phyloP scores from a whole-genome alignment of 768 basidiomycete species.

The Calocera viscosa region DNA sequence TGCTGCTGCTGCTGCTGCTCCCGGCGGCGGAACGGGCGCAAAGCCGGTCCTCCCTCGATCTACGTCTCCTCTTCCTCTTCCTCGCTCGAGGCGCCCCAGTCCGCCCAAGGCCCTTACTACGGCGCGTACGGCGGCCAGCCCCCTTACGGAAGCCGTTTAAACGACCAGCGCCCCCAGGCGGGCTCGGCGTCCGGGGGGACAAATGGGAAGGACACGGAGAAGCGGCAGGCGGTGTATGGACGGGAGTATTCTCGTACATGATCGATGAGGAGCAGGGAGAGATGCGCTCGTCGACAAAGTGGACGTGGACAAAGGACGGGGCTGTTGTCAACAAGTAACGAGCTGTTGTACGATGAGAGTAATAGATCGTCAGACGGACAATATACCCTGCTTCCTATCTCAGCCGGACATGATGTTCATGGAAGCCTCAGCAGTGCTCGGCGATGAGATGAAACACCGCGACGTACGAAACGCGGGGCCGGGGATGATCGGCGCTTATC shows the following conservation, averaged over 20 bases:
- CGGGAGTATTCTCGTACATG: not conserved
- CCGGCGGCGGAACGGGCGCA: constrained; percentile 5
- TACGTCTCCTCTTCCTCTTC: constrained; percentile 4
- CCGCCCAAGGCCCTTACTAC: constrained; percentile 2
- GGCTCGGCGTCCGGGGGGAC: constrained; percentile 8
- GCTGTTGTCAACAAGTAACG: not conserved
- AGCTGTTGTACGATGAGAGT: not conserved
- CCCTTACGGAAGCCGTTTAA: constrained; percentile 2
- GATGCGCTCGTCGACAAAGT: not conserved
- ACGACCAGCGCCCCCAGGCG: not conserved
- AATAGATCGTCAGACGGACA: not conserved
- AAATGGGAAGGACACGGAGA: not conserved
- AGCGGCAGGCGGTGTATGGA: constrained; percentile 7
- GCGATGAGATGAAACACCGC: too few relatives aligned
- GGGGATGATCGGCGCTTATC: too few relatives aligned
- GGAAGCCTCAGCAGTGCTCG: too few relatives aligned
- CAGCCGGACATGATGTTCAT: too few relatives aligned
- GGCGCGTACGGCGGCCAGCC: not conserved
- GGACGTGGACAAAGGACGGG: not conserved
- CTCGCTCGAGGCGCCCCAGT: not conserved
- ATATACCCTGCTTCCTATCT: not conserved
- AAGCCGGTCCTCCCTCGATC: not conserved
- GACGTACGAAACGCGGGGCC: too few relatives aligned
- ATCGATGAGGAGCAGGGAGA: not conserved
- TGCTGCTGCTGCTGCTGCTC: constrained; percentile 7